Percentiles rank a stretch among this genome's conserved stretches.
These are phyloP conservation scores for Paratinospora sagittata DNA, from an alignment of 164 flowering plant genomes.

Conservation along the genomic window DNA sequence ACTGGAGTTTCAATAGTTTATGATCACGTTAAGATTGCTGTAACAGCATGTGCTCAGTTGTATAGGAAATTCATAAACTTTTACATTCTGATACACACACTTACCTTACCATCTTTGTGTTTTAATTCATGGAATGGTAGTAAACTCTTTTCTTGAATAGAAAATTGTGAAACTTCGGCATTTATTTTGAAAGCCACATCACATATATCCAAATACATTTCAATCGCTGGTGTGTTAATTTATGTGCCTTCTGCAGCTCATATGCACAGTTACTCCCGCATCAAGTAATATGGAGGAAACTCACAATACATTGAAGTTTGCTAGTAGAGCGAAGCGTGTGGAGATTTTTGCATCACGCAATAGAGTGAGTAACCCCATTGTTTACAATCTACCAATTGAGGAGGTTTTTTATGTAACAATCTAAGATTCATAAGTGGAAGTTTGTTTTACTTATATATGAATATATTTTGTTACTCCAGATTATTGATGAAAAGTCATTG, in stretches of 20 bases:
- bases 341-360: slow-evolving; percentile 96
- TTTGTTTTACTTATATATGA: too few species aligned
- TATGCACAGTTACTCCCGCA: slow-evolving; percentile 98
- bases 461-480: slow-evolving; percentile 41
- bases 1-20: neutral
- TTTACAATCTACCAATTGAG: neutral
- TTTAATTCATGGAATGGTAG: neutral
- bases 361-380: slow-evolving; percentile 55
- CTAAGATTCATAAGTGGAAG: neutral
- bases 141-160: neutral
- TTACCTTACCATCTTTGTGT: neutral
- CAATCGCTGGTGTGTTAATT: neutral
- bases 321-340: slow-evolving; percentile 91
- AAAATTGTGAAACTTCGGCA: neutral
- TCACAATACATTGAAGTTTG: slow-evolving; percentile 96
- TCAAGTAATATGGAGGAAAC: slow-evolving; percentile 97
- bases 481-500: slow-evolving; percentile 95
- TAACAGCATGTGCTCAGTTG: neutral
- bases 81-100: neutral
- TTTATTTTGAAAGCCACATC: neutral
- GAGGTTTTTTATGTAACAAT: neutral
- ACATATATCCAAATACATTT: neutral
- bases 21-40: neutral
- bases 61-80: too few species aligned
- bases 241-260: slow-evolving; percentile 52